A percentile compares a stretch with the other conserved stretches of the same genome.
Conservation (phyloP, 2,329 filamentous ascomycete genomes). For the Pseudopyrenochaeta lycopersici region DNA sequence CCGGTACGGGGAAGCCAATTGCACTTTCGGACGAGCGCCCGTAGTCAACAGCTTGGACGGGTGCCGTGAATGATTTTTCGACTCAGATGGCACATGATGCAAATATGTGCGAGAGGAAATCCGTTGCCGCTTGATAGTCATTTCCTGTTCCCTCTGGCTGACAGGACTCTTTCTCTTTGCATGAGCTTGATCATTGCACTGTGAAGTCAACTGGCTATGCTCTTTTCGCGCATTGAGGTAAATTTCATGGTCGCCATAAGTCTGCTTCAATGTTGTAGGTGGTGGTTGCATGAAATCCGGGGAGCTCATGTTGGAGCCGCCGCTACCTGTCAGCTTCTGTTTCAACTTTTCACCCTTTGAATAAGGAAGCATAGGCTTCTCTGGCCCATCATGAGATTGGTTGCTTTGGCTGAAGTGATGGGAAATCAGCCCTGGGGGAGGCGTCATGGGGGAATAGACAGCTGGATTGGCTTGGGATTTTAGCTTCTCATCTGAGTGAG, state of each 20-base stretch:
- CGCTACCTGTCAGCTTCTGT: not conserved
- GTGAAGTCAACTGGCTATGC: not conserved
- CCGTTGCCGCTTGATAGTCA: slow-evolving; percentile 15
- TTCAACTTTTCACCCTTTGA: not conserved
- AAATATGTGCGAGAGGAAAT: slow-evolving; percentile 3
- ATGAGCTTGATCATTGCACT: not conserved
- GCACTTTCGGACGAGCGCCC: not conserved
- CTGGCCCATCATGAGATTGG: not conserved
- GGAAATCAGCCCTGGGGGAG: slow-evolving; percentile 7
- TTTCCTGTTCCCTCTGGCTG: not conserved
- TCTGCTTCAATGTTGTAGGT: slow-evolving; percentile 4
- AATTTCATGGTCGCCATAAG: not conserved
- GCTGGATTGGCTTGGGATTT: slow-evolving; percentile 44
- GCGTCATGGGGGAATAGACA: slow-evolving; percentile 33
- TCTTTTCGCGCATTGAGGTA: not conserved
- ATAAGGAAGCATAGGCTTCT: not conserved
- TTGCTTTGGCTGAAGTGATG: not conserved
- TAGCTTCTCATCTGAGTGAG: slow-evolving; percentile 26
- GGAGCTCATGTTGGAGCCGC: not conserved
- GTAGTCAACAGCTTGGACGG: not conserved
- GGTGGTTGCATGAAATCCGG: slow-evolving; percentile 1
- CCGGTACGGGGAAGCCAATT: not conserved
- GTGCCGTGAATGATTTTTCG: not conserved
- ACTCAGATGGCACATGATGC: not conserved
- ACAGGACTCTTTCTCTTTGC: slow-evolving; percentile 20